Conservation (phyloP, 148 eudicot species). For the Salicornia ramosissima region DNA sequence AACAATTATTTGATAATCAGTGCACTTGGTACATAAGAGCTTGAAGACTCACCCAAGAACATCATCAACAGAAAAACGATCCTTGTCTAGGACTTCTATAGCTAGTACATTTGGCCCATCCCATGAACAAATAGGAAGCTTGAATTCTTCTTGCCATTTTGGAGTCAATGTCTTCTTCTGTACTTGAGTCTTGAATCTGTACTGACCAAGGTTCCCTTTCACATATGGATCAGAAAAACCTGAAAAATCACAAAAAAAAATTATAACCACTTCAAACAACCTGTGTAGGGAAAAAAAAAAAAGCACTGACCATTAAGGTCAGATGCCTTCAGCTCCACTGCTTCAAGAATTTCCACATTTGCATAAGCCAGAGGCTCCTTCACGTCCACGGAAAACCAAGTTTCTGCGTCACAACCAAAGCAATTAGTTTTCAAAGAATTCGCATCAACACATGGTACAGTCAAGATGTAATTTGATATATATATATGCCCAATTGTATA, state of each 20-base stretch:
- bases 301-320: constrained; percentile 72
- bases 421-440: constrained; percentile 5
- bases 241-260: constrained; percentile 35
- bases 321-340: constrained; percentile 67
- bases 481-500: neutral
- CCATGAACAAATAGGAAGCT: constrained; percentile 74
- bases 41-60: constrained; percentile 59
- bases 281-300: neutral
- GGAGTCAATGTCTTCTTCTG: constrained; percentile 79
- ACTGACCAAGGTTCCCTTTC: constrained; percentile 74
- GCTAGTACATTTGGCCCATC: constrained; percentile 53
- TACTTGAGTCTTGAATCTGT: constrained; percentile 65
- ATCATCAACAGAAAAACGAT: constrained; percentile 61
- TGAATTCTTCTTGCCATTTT: constrained; percentile 89
- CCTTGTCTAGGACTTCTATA: constrained; percentile 85
- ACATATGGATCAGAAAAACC: constrained; percentile 94
- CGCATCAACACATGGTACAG: neutral
- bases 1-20: neutral
- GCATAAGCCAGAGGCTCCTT: constrained; percentile 77
- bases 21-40: constrained; percentile 1
- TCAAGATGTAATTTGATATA: neutral
- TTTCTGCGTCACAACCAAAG: constrained; percentile 35
- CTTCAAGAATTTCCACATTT: constrained; percentile 77
- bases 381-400: constrained; percentile 81
- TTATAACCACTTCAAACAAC: constrained; percentile 13